These are phyloP conservation scores for Fusarium odoratissimum DNA, from an alignment of 2,329 filamentous ascomycete species.

Conservation along the genomic window DNA sequence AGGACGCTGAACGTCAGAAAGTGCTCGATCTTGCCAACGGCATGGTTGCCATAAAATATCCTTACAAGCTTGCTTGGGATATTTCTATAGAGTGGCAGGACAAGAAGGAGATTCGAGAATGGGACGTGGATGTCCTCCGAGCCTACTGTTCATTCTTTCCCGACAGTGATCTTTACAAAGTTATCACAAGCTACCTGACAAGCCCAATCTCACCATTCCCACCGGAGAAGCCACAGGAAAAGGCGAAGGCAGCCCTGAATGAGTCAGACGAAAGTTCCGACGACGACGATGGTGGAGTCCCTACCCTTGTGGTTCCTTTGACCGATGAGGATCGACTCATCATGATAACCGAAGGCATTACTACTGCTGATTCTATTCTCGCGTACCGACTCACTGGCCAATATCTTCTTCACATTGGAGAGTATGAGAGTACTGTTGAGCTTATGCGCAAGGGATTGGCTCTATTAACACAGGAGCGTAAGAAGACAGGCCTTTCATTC, in stretches of 20 bases:
- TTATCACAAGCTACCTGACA: conserved; percentile 83
- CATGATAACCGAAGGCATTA: conserved; percentile 81
- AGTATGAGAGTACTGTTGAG: conserved; percentile 84
- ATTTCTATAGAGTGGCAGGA: conserved; percentile 92
- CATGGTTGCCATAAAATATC: conserved; percentile 97
- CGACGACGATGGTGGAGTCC: conserved; percentile 67
- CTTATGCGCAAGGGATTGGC: conserved; percentile 79
- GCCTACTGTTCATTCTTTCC: conserved; percentile 89
- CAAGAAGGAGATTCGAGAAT: conserved; percentile 75
- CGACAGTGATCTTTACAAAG: conserved; percentile 81
- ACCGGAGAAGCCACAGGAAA: conserved; percentile 45
- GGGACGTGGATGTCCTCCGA: conserved; percentile 81
- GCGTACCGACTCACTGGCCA: conserved; percentile 86
- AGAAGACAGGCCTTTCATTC: conserved; percentile 76
- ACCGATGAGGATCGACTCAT: conserved; percentile 83
- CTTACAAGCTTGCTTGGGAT: conserved; percentile 90
- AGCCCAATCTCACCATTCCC: conserved; percentile 89
- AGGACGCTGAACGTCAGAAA: conserved; percentile 75
- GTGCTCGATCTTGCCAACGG: conserved; percentile 84
- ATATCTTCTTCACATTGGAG: conserved; percentile 86
- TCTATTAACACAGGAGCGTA: conserved; percentile 68
- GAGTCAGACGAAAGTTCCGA: conserved; percentile 68
- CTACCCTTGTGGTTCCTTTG: conserved; percentile 67
- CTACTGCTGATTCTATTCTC: conserved; percentile 76
- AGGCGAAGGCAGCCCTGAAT: conserved; percentile 42